Evolutionary conservation across 108 stramenopile genomes (phyloP), one percentile per base, ranked within the genome.

Genomic region (Cylindrotheca closterium): DNA sequence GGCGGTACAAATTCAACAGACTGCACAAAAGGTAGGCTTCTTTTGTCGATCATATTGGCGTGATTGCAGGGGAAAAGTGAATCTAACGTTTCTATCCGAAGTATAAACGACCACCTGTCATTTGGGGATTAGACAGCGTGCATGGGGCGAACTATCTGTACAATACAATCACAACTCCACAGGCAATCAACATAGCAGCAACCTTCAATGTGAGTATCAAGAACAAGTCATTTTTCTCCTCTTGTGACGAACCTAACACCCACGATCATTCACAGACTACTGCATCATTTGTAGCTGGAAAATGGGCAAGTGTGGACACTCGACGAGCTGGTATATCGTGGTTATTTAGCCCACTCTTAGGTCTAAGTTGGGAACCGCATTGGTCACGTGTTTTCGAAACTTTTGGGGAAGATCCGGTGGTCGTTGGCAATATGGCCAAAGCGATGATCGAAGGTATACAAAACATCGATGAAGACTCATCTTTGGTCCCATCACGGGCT

Each of bases 91-190:
- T n/a, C n/a, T n/a, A n/a, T n/a, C 7, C 7, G 10, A 1, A 18
- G 10, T 78, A 79, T 51, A 42, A 55, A 49, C 71, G 78, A 24
- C 78, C 79, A 24, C 84, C 84, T n/a, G 81, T 86, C 26, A 81
- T 92, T 51, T 80, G 79, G 71, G 91, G 87, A 3, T 42, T 92
- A 7, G 89, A 95, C 60, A 81, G 75, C n/a, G 80, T 95, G 0
- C 94, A 95, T 65, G 94, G 94, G 12, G 87, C 91, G 2, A 95
- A 89, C 61, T 95, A 95, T 71, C 45, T 93, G 22, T 32, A 65
- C 33, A 86, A 79, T 28, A 75, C 90, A 2, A 69, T 78, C 10
- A 42, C 89, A 1, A 75, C 86, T 51, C 94, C 94, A 3, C 91
- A 92, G 50, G 85, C 84, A 33, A 68, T 95, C 58, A 87, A 85